phyloP scores from a whole-genome alignment of 2,329 filamentous ascomycete genomes.

The Epicoccum nigrum region DNA sequence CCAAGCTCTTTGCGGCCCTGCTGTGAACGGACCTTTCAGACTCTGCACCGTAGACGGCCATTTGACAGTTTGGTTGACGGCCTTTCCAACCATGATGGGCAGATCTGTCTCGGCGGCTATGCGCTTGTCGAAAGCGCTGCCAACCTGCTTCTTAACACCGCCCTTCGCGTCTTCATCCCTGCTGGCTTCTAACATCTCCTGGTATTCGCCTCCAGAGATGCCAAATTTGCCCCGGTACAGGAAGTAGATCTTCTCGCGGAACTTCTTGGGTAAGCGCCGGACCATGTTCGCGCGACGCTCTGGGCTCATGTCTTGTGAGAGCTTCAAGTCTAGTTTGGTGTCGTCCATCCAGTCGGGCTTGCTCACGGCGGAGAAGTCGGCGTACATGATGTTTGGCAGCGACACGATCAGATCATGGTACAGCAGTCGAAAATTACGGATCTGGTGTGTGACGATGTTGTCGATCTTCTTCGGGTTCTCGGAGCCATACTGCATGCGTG shows the following conservation, averaged over 20 bases:
- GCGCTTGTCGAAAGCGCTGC: constrained; percentile 82
- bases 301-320: constrained; percentile 92
- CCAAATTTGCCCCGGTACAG: constrained; percentile 90
- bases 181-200: constrained; percentile 79
- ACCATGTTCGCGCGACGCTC: constrained; percentile 95
- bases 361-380: constrained; percentile 64
- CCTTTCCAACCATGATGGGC: constrained; percentile 71
- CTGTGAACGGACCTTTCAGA: constrained; percentile 81
- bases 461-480: constrained; percentile 91
- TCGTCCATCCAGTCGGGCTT: constrained; percentile 69
- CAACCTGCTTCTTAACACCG: constrained; percentile 73
- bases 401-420: constrained; percentile 90
- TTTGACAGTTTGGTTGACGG: constrained; percentile 84
- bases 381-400: constrained; percentile 84
- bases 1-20: constrained; percentile 71
- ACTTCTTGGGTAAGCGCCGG: constrained; percentile 81
- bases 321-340: constrained; percentile 61
- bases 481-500: constrained; percentile 88
- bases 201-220: constrained; percentile 83
- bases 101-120: constrained; percentile 78
- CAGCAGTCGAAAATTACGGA: constrained; percentile 87
- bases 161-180: constrained; percentile 68
- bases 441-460: constrained; percentile 92
- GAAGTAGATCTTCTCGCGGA: constrained; percentile 90
- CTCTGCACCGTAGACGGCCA: constrained; percentile 93